phyloP scores from a whole-genome alignment of 495 filamentous ascomycete genomes.

The Penicillium flavigenum region DNA sequence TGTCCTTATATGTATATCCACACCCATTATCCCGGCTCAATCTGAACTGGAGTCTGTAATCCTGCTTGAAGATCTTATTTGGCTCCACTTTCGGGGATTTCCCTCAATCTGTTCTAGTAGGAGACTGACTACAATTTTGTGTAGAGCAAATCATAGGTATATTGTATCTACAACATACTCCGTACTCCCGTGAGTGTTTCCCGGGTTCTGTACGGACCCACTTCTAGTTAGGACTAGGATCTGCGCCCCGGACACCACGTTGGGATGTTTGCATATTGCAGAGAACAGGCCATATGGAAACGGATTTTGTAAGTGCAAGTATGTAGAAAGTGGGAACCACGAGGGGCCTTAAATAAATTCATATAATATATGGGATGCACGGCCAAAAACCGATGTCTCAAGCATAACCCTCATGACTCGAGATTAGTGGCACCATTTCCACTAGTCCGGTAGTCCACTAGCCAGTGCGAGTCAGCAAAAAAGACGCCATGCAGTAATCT shows the following conservation, averaged over 20 bases:
- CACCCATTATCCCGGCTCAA: too few relatives aligned
- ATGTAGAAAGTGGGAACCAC: neutral
- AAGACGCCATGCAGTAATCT: conserved; percentile 19
- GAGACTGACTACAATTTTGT: conserved; percentile 2
- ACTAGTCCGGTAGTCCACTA: neutral
- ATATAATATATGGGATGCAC: neutral
- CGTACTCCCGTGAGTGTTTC: conserved; percentile 5
- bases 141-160: neutral
- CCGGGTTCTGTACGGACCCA: neutral
- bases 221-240: conserved; percentile 1
- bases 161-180: neutral
- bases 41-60: neutral
- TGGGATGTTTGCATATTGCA: neutral
- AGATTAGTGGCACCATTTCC: conserved; percentile 7
- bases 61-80: neutral
- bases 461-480: conserved; percentile 1
- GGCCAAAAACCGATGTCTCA: neutral
- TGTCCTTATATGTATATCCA: too few relatives aligned
- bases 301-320: neutral
- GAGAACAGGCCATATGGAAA: conserved; percentile 18
- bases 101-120: conserved; percentile 11
- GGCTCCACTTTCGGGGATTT: conserved; percentile 19
- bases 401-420: conserved; percentile 18
- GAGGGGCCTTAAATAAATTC: neutral
- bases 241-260: conserved; percentile 4